These are phyloP conservation scores for Aspergillus caelatus DNA, from an alignment of 2,329 filamentous ascomycete genomes.

Conservation along the genomic window DNA sequence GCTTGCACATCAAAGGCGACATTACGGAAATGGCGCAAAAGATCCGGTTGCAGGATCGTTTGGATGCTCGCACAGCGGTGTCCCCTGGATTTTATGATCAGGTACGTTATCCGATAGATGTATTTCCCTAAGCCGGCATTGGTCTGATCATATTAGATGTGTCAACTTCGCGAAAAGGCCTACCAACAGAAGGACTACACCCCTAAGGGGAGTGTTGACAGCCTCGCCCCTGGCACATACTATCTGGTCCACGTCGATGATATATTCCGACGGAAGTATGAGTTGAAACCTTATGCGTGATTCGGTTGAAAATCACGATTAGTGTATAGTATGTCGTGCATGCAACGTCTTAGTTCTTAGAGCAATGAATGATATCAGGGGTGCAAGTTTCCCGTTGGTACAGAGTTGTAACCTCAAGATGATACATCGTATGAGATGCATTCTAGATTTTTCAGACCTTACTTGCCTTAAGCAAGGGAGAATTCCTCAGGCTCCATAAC, in stretches of 20 bases:
- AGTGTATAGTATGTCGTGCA: background rate
- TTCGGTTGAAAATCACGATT: background rate
- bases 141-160: conserved; percentile 59
- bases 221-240: conserved; percentile 69
- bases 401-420: background rate
- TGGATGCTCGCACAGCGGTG: conserved; percentile 67
- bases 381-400: background rate
- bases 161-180: conserved; percentile 77
- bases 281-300: conserved; percentile 61
- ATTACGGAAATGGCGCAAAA: conserved; percentile 68
- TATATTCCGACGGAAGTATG: conserved; percentile 82
- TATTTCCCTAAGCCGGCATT: no score
- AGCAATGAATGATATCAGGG: background rate
- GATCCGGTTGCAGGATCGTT: conserved; percentile 69
- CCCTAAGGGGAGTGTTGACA: conserved; percentile 69
- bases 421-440: background rate
- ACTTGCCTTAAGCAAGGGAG: background rate
- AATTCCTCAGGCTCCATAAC: background rate
- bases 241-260: conserved; percentile 80
- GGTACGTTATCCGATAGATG: conserved; percentile 51
- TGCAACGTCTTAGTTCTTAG: background rate
- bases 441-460: background rate
- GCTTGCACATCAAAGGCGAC: conserved; percentile 66
- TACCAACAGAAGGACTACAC: conserved; percentile 79
- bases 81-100: conserved; percentile 73